Base-by-base conservation (phyloP, 176 grass and related monocot genomes). In the Aegilops tauschii region DNA sequence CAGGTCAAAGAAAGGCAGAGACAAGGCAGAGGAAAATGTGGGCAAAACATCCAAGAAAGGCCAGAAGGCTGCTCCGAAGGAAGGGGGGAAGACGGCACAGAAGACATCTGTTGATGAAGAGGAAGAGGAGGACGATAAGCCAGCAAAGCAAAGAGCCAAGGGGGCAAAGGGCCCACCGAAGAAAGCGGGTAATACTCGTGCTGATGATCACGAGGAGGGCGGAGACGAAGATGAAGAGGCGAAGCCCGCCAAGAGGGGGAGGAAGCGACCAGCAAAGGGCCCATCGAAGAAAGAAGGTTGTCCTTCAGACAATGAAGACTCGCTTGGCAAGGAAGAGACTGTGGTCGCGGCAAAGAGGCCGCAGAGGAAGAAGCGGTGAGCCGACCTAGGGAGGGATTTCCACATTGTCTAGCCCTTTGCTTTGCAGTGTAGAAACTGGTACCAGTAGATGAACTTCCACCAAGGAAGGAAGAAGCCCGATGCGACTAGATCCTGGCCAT, bases 1-100 rank as follows among this genome's bases (percentile, higher is more conserved):
- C 20, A 54, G 61, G 39, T 75, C 61, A 21, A 82, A 82, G 63
- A 80, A 20, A 37, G 61, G 29, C 52, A 73, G 65, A 42, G 81
- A 69, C 35, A 68, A 85, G 20, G 52, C 2, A 59, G 49, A 70
- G 11, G 21, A 20, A n/a, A 3, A 71, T 40, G 54, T 28, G 25
- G 30, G 66, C 17, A 54, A 45, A 34, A 28, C 65, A 20, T 50
- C 39, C 1, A 64, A 45, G 64, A 76, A 84, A 76, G 59, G 25
- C 21, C 31, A 3, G 47, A 65, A 34, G 62, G 70, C 10, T 85
- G 56, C n/a, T 85, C 8, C 29, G 67, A 66, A 76, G 17, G 37
- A 23, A 80, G 85, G 20, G 27, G 59, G 47, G 25, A 76, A 17
- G 64, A 25, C 28, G 37, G 63, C 52, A 37, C 65, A 56, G 61